phyloP scores from a whole-genome alignment of 2,329 filamentous ascomycete species.

The Colletotrichum theobromicola region DNA sequence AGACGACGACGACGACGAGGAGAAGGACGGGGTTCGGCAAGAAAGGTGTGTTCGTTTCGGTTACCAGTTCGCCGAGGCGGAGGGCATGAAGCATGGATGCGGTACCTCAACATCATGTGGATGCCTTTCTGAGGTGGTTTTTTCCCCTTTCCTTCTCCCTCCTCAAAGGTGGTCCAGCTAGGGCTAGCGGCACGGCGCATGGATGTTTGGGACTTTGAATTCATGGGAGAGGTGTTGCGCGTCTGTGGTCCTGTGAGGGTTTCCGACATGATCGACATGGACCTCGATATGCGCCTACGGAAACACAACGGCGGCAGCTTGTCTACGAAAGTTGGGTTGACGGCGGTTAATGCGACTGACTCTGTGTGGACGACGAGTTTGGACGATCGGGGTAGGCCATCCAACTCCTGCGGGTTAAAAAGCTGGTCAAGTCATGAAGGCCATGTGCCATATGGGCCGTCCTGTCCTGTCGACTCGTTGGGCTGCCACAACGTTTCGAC shows the following conservation, averaged over 20 bases:
- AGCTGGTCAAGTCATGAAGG: neutral
- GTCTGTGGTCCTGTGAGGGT: neutral
- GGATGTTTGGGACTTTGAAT: neutral
- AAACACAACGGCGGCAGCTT: neutral
- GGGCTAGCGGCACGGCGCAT: neutral
- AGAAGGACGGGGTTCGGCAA: neutral
- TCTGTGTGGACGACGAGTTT: neutral
- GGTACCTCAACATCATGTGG: neutral
- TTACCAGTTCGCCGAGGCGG: neutral
- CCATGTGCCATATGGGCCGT: neutral
- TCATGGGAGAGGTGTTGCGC: neutral
- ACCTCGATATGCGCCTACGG: neutral
- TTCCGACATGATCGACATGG: neutral
- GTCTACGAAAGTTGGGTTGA: neutral
- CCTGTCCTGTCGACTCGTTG: too few species aligned
- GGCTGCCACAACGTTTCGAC: neutral
- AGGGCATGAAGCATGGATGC: neutral
- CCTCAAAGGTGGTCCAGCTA: neutral
- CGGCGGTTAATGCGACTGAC: slow-evolving; percentile 3
- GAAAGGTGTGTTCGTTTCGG: neutral
- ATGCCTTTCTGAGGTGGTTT: neutral
- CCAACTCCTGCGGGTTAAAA: neutral
- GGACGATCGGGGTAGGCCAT: neutral
- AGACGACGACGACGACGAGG: neutral
- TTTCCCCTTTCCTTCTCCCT: neutral